phyloP scores from a whole-genome alignment of 73 alveolate genomes.

The Blepharisma japonicum region DNA sequence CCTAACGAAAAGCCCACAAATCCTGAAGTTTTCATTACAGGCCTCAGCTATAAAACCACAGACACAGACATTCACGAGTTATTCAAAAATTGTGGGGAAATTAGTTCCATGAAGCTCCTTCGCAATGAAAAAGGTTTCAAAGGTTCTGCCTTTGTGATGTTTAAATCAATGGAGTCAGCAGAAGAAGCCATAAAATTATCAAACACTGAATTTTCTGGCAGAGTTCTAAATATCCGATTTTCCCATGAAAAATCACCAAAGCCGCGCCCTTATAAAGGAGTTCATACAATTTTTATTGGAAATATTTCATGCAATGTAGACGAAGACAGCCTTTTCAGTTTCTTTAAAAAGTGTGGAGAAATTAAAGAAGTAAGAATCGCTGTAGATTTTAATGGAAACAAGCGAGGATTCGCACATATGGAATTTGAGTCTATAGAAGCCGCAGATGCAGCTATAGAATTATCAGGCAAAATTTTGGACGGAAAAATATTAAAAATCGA shows the following conservation, averaged over 20 bases:
- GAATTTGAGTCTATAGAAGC: slow-evolving; percentile 77
- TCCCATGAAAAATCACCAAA: slow-evolving; percentile 33
- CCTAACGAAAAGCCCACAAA: no score
- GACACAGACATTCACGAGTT: slow-evolving; percentile 34
- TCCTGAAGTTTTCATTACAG: slow-evolving; percentile 49
- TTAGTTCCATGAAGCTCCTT: slow-evolving; percentile 38
- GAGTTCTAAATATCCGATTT: slow-evolving; percentile 54
- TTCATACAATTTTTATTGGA: slow-evolving; percentile 76
- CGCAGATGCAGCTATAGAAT: slow-evolving; percentile 67
- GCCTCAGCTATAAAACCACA: slow-evolving; percentile 42
- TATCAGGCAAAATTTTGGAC: slow-evolving; percentile 65
- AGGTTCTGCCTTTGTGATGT: slow-evolving; percentile 52
- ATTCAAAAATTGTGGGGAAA: slow-evolving; percentile 47
- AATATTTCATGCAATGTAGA: slow-evolving; percentile 73
- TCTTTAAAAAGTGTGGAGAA: slow-evolving; percentile 83
- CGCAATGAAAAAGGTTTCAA: slow-evolving; percentile 35
- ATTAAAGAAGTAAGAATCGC: slow-evolving; percentile 78
- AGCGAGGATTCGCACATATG: slow-evolving; percentile 86
- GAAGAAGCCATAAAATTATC: slow-evolving; percentile 41
- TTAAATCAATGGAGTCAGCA: slow-evolving; percentile 41
- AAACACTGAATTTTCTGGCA: slow-evolving; percentile 50
- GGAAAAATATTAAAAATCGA: slow-evolving; percentile 83
- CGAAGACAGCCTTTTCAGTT: slow-evolving; percentile 63
- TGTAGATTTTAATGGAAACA: slow-evolving; percentile 74
- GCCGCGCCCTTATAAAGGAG: background rate